phyloP scores from a whole-genome alignment of 768 basidiomycete species.

The Termitomyces sp. region DNA sequence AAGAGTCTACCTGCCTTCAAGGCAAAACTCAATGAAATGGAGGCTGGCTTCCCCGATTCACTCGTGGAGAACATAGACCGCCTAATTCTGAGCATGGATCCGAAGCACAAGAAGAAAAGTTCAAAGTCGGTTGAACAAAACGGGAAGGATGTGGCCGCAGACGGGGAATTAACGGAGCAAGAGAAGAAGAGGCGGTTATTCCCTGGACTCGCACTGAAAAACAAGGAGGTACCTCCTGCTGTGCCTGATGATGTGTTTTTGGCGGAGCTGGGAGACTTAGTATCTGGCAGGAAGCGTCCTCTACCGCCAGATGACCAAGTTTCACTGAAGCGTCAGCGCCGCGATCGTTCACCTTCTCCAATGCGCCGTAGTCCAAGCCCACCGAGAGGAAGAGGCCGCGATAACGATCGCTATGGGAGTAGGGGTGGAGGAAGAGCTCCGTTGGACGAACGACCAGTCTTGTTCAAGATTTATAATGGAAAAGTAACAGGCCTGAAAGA shows the following conservation, averaged over 20 bases:
- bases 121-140: conserved; percentile 35
- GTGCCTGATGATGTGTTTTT: conserved; percentile 76
- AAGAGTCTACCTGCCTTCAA: conserved; percentile 77
- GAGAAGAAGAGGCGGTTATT: conserved; percentile 85
- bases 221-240: conserved; percentile 62
- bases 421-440: conserved; percentile 31
- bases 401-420: conserved; percentile 31
- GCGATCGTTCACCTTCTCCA: conserved; percentile 45
- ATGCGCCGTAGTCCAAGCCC: conserved; percentile 58
- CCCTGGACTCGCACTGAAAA: conserved; percentile 82
- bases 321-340: conserved; percentile 60
- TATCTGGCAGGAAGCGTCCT: conserved; percentile 65
- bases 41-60: conserved; percentile 84
- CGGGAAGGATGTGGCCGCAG: conserved; percentile 30
- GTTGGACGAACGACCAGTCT: conserved; percentile 77
- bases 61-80: conserved; percentile 93
- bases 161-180: conserved; percentile 47
- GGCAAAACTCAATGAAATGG: conserved; percentile 67
- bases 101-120: conserved; percentile 85
- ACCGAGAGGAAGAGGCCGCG: conserved; percentile 46
- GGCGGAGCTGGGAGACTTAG: conserved; percentile 87
- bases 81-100: conserved; percentile 90
- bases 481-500: conserved; percentile 85
- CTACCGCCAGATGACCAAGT: conserved; percentile 40
- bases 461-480: conserved; percentile 95